These are phyloP conservation scores for Peronospora farinosa DNA, from an alignment of 352 stramenopile genomes.

Conservation along the genomic window DNA sequence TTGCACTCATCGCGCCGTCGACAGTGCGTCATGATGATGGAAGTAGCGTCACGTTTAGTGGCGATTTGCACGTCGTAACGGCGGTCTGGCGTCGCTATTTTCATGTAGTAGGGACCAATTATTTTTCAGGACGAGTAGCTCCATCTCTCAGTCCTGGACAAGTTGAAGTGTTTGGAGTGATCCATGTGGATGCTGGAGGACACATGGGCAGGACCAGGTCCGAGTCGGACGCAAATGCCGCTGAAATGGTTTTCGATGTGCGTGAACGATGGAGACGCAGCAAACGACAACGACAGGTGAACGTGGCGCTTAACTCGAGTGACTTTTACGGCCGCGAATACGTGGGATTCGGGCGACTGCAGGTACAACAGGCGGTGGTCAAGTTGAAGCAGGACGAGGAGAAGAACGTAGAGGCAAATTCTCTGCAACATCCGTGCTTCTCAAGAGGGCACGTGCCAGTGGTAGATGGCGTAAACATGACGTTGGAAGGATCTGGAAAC, in stretches of 20 bases:
- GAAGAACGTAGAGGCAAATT: not conserved
- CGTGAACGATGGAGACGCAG: constrained; percentile 59
- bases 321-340: constrained; percentile 65
- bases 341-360: constrained; percentile 31
- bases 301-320: constrained; percentile 51
- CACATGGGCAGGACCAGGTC: constrained; percentile 7
- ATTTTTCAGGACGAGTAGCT: constrained; percentile 42
- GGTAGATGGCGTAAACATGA: constrained; percentile 18
- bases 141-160: constrained; percentile 45
- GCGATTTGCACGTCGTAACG: constrained; percentile 41
- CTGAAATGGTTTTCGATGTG: constrained; percentile 55
- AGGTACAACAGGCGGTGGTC: constrained; percentile 25
- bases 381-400: constrained; percentile 24
- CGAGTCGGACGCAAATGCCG: constrained; percentile 25
- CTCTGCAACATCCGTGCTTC: constrained; percentile 46
- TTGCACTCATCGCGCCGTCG: constrained; percentile 28
- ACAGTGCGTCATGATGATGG: constrained; percentile 4
- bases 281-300: constrained; percentile 51
- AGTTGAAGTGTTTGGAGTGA: constrained; percentile 47
- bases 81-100: constrained; percentile 45
- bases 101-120: constrained; percentile 54
- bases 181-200: constrained; percentile 43
- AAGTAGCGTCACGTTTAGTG: constrained; percentile 22
- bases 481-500: constrained; percentile 34
- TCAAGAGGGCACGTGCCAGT: constrained; percentile 22